A percentile compares a stretch with the other conserved stretches of the same genome.
These are phyloP conservation scores for Starmerella davenportii DNA, from an alignment of 805 yeast genomes.

Conservation along the genomic window DNA sequence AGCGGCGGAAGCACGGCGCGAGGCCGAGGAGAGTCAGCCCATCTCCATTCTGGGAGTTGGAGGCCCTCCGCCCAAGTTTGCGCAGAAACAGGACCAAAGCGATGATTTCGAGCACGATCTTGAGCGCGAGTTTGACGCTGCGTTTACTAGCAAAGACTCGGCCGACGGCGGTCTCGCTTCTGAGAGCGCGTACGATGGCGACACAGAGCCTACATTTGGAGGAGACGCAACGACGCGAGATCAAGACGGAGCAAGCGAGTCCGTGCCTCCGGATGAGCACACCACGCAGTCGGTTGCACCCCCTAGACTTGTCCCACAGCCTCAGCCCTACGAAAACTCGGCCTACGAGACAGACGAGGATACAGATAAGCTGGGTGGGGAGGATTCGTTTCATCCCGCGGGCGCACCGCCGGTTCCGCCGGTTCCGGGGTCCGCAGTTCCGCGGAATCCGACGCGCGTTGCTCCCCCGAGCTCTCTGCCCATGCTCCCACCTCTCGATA, in stretches of 20 bases:
- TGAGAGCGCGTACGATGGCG: constrained; percentile 4
- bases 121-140: constrained; percentile 3
- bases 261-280: neutral
- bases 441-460: constrained; percentile 3
- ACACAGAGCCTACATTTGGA: constrained; percentile 2
- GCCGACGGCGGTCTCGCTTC: neutral
- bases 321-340: neutral
- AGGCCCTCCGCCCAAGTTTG: constrained; percentile 2
- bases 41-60: constrained; percentile 9
- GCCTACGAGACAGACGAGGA: constrained; percentile 6
- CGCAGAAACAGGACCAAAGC: neutral
- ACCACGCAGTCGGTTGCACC: neutral
- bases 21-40: constrained; percentile 13
- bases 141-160: neutral
- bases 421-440: constrained; percentile 2
- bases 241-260: neutral
- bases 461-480: too few relatives aligned
- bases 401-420: neutral
- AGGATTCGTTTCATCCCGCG: neutral
- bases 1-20: constrained; percentile 15
- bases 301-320: neutral
- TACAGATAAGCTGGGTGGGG: neutral
- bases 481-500: too few relatives aligned
- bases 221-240: too few relatives aligned
- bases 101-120: neutral